Evolutionary conservation across 805 yeast genomes (phyloP), one percentile per base, ranked within the genome.

Genomic region (Babjeviella inositovora): DNA sequence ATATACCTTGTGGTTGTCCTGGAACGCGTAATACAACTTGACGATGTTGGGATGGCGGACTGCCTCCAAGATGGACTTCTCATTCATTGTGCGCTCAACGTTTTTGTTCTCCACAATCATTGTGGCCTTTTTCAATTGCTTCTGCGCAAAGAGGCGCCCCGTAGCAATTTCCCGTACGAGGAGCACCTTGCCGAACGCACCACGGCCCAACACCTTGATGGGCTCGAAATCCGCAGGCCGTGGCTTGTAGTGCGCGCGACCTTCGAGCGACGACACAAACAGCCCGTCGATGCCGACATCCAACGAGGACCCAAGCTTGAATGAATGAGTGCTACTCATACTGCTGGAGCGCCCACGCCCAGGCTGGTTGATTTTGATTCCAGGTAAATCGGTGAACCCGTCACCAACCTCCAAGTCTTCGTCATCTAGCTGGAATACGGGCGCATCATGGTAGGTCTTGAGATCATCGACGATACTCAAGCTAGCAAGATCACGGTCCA

Each of bases 11-110:
- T 56, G 46, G 24, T 43, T 43, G 34, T 56, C 62, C 32, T 56
- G 62, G 24, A 56, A 51, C 9, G 62, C 62, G 26, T 53, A 56
- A 32, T 41, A 53, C 13, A 56, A 37, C 38, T 51, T 53, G 28
- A 56, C 62, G 15, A 56, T 55, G 30, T 56, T 56, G 14, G 52
- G 57, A 29, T 56, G 62, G 25, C 47, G 43, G 20, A 56, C 61
- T 32, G 39, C 40, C 29, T 50, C 57, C 24, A 56, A 38, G 16
- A 56, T 54, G 17, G 47, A 42, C 31, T 45, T 49, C 25, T 56
- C 62, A 33, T 53, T 54, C 19, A 56, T 29, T 4, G 62, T 56
- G 11, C 62, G 34, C 18, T 39, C 37, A 27, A 48, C 49, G 28
- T 51, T 50, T 12, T 30, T 23, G 25, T 41, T 40, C 27, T 50